Evolutionary conservation across 2,329 filamentous ascomycete species (phyloP), one percentile per base, ranked within the genome.

Genomic region (Teratosphaeria pseudoeucalypti): DNA sequence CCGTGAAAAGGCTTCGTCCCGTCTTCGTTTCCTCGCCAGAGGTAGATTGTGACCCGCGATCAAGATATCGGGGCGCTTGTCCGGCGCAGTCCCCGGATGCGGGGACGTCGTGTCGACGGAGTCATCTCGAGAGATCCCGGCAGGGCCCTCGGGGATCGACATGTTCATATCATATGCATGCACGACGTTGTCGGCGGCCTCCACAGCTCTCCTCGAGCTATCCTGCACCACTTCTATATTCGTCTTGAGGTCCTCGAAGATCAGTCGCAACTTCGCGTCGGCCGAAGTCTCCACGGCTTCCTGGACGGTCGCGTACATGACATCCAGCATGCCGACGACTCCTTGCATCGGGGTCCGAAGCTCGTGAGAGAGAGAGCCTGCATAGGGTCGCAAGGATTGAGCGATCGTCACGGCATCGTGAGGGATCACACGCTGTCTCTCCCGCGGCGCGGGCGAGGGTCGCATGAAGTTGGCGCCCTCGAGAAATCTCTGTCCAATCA

Each of bases 141-240:
- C 72, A n/a, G 73, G 76, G 39, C 81, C 83, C 63, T 86, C 83
- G n/a, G 86, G 86, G 52, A 89, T 80, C 65, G 86, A 83, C 84
- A 89, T 87, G 67, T 89, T 86, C 72, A 89, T 82, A 67, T 89
- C 86, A 66, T 88, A 88, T 12, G 86, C 86, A 71, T 89, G 85
- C 10, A 89, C 86, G 19, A 89, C 85, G 65, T 89, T 89, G 70
- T 89, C 86, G 7, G 86, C 86, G 23, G 86, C 86, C 71, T 89
- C 86, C 3, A 89, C 84, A 1, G 86, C 86, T 61, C 86, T 79
- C 68, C 85, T 81, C 58, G 86, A 87, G 69, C 85, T 88, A 68
- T 89, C 86, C 79, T 89, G 86, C 53, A 88, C 84, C 56, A 83
- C 81, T 71, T 89, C 86, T 63, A 89, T 89, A 64, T 86, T 87